A percentile compares a stretch with the other conserved stretches of the same genome.
Conservation (phyloP, 805 yeast genomes). For the Candida ipomoeae region DNA sequence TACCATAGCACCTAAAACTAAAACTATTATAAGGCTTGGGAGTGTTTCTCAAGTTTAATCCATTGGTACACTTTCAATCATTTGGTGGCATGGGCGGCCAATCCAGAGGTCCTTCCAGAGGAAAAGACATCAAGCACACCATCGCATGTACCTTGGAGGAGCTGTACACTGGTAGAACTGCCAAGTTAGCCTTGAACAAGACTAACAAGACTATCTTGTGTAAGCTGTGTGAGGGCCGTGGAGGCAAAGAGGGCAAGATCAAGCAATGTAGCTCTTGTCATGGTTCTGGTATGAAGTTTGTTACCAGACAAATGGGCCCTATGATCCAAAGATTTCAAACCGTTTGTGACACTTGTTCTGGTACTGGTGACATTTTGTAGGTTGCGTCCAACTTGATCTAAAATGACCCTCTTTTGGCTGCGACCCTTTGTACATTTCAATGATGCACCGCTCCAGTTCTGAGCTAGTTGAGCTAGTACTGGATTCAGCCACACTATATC, state of each 20-base stretch:
- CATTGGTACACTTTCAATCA: too few relatives aligned
- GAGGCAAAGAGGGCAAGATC: conserved; percentile 91
- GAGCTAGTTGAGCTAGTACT: too few relatives aligned
- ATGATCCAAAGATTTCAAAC: conserved; percentile 98
- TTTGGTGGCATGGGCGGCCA: conserved; percentile 52
- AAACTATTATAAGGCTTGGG: too few relatives aligned
- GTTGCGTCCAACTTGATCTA: too few relatives aligned
- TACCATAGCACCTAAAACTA: too few relatives aligned
- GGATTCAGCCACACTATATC: too few relatives aligned
- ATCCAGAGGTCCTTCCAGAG: conserved; percentile 80
- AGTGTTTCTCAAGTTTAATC: too few relatives aligned
- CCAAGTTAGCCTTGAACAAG: conserved; percentile 92
- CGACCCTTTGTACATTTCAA: too few relatives aligned
- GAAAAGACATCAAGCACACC: conserved; percentile 88
- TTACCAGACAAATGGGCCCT: conserved; percentile 98
- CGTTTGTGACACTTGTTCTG: conserved; percentile 86
- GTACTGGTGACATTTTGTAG: conserved; percentile 87
- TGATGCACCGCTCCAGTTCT: too few relatives aligned
- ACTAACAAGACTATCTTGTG: conserved; percentile 87
- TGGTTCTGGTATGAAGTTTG: conserved; percentile 88
- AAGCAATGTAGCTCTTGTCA: conserved; percentile 82
- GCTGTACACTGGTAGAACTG: conserved; percentile 86
- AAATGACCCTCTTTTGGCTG: too few relatives aligned
- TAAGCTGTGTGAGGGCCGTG: conserved; percentile 86
- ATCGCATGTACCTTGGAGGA: conserved; percentile 86